Evolutionary conservation across 1,284 basidiomycete species (phyloP).

Genomic region (Athelia psychrophila): DNA sequence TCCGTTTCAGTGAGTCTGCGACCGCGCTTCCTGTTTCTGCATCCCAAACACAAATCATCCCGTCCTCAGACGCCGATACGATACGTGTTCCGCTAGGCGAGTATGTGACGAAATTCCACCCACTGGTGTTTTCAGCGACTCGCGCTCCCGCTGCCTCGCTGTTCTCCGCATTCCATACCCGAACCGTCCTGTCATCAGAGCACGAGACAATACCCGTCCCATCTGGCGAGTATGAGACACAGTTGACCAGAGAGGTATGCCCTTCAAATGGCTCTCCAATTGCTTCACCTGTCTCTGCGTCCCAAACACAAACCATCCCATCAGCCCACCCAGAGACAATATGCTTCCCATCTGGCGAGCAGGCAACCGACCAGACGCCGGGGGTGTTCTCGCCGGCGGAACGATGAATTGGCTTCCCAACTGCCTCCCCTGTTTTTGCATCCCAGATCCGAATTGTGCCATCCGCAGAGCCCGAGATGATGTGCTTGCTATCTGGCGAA

Average conservation of each 20-base stretch:
- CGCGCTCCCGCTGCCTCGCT: neutral
- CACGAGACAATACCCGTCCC: neutral
- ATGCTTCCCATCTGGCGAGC: constrained; percentile 4
- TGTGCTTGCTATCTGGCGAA: neutral
- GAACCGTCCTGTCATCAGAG: neutral
- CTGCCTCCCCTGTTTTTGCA: neutral
- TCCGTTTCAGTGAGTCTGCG: too few relatives aligned
- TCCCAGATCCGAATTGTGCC: neutral
- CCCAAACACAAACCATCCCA: neutral
- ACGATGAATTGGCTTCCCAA: neutral
- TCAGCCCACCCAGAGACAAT: constrained; percentile 7
- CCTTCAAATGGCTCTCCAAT: neutral
- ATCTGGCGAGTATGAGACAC: neutral
- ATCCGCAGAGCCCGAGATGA: neutral
- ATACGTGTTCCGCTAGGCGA: constrained; percentile 4
- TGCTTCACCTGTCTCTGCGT: neutral
- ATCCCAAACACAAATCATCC: neutral
- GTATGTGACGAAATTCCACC: constrained; percentile 7
- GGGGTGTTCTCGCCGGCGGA: neutral
- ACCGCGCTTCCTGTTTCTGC: neutral
- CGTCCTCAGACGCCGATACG: constrained; percentile 6
- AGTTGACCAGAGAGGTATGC: constrained; percentile 10
- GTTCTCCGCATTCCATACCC: neutral
- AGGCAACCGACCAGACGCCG: constrained; percentile 7
- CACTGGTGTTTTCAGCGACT: neutral